Base-by-base conservation (phyloP, 2,329 filamentous ascomycete genomes). In the Colletotrichum chrysophilum region DNA sequence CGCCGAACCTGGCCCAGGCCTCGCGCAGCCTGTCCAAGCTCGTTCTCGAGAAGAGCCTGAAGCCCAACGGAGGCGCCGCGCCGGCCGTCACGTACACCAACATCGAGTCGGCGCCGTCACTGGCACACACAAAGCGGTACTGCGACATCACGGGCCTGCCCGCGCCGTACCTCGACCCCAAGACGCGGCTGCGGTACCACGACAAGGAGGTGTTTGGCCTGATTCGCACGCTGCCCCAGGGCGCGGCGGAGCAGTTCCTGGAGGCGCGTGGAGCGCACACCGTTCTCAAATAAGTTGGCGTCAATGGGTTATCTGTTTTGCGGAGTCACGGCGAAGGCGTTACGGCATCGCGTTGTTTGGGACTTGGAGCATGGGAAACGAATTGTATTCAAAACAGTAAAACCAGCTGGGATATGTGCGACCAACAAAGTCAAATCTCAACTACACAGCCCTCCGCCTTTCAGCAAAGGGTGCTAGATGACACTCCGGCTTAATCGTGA, bases 401-500 rank as follows among this genome's bases (percentile, higher is more conserved):
- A 18, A 61, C 5, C 21, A 10, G 24, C 16, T 38, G 52, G 48
- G 32, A 62, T 62, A 91, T 96, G 94, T 97, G 86, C 89, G 94
- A 93, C 91, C 94, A 93, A 92, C 94, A 94, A 95, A 98, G 95
- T 98, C 96, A 98, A 98, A 91, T 95, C 88, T 90, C 93, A 92
- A 93, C 95, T 94, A 98, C 92, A 93, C 95, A 94, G 65, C 92
- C 92, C 88, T 86, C 84, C 84, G 89, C 91, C 94, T 97, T 87
- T 98, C 94, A 88, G 91, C 87, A 87, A 88, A 89, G 89, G 92
- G 90, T 93, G 95, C 91, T 93, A 96, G 92, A 93, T 93, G 93
- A 91, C 92, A 95, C 96, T 98, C 96, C 96, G 96, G 96, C 96
- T 98, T 98, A 98, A 97, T 98, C 94, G 95, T 93, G 94, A 95